Evolutionary conservation across 129 eudicot species (phyloP).

Genomic region (Flaveria ramosissima): DNA sequence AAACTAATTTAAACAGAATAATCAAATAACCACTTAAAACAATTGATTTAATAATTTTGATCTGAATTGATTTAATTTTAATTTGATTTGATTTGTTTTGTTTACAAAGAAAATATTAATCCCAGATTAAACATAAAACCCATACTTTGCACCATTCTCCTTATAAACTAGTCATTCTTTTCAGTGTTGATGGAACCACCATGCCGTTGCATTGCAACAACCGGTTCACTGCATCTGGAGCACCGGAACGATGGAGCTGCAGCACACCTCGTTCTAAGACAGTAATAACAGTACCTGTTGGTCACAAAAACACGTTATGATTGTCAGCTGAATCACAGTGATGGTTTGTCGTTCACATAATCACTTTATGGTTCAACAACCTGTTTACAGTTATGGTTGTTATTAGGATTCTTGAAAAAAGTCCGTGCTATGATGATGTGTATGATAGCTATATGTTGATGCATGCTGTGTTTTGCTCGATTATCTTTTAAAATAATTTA

Average conservation of each 20-base stretch:
- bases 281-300: constrained; percentile 55
- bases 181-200: constrained; percentile 43
- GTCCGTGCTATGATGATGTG: background rate
- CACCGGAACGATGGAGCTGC: constrained; percentile 79
- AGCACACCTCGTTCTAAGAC: constrained; percentile 93
- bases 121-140: constrained; percentile 31
- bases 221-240: constrained; percentile 81
- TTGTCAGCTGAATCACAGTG: background rate
- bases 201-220: constrained; percentile 86
- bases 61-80: background rate
- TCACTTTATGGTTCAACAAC: background rate
- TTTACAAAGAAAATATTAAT: constrained; percentile 13
- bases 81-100: background rate
- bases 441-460: background rate
- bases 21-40: background rate
- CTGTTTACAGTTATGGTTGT: background rate
- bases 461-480: background rate
- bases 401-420: background rate
- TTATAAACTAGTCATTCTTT: constrained; percentile 23
- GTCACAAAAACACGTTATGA: constrained; percentile 5
- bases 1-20: too few relatives aligned
- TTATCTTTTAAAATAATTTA: too few relatives aligned
- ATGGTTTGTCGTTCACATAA: background rate
- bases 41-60: background rate
- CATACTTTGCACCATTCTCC: constrained; percentile 11